Evolutionary conservation across 495 filamentous ascomycete species (phyloP), one percentile per base, ranked within the genome.

Genomic region (Podospora comata): DNA sequence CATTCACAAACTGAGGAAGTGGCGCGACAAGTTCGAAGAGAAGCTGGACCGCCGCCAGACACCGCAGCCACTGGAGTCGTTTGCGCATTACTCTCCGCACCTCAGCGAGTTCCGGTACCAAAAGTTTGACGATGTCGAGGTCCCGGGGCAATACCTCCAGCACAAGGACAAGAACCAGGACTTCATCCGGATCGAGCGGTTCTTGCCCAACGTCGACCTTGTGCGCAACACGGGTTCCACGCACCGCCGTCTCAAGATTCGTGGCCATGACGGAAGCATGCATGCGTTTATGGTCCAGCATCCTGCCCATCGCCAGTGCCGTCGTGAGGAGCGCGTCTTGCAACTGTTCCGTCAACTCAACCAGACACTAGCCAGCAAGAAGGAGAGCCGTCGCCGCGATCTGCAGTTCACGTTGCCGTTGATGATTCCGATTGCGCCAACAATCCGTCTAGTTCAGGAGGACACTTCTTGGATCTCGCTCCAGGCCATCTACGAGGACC

Each of bases 261-360:
- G 96, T 57, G 96, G 96, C n/a, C 93, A 97, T 73, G 96, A 99
- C 77, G 96, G 96, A 55, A 97, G 93, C 72, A 80, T 97, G 15
- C 94, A 98, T 81, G 82, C 93, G 15, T 99, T 98, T 76, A 93
- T 94, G 4, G 91, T 99, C 26, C 96, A 99, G 75, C 92, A 97
- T 75, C 96, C 96, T 6, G 92, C 96, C 13, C 91, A 93, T 20
- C 85, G 94, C 64, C 91, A 96, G 77, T 96, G 92, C 70, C 86
- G 96, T 66, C 88, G 96, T 18, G 96, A 99, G 74, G 96, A 99
- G 77, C 86, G 94, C 39, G 96, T 98, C 63, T 78, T 97, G 57
- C 96, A 99, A 77, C 83, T 99, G n/a, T 99, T 98, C 88, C 87
- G 96, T 23, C 96, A 97, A 68, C 94, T 99, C 82, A 98, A 99